These are phyloP conservation scores for Priceomyces fermenticarens DNA, from an alignment of 805 yeast genomes.

Conservation along the genomic window DNA sequence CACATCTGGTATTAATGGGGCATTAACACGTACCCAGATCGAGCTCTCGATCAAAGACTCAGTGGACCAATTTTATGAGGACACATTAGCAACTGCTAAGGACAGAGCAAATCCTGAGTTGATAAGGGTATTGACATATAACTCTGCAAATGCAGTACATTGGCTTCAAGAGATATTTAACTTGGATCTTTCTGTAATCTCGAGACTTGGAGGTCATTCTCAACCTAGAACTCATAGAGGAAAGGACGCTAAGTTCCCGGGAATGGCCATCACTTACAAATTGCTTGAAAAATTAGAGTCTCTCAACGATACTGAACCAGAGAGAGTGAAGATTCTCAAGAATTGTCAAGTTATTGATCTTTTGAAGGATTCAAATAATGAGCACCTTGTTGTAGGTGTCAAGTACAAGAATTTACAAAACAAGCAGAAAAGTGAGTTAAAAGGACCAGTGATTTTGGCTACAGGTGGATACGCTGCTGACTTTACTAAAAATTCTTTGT, in stretches of 20 bases:
- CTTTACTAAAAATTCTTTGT: conserved; percentile 49
- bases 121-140: conserved; percentile 56
- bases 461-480: conserved; percentile 72
- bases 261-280: conserved; percentile 60
- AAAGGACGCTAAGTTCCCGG: conserved; percentile 60
- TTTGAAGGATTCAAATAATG: conserved; percentile 26
- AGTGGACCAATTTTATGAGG: conserved; percentile 57
- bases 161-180: conserved; percentile 69
- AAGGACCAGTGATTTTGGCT: conserved; percentile 60
- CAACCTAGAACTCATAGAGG: conserved; percentile 82
- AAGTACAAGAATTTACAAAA: conserved; percentile 30
- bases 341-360: conserved; percentile 44
- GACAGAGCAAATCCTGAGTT: conserved; percentile 55
- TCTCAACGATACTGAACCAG: conserved; percentile 43
- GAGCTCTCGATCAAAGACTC: conserved; percentile 50
- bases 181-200: conserved; percentile 62
- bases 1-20: conserved; percentile 72
- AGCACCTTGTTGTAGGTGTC: conserved; percentile 25
- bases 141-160: conserved; percentile 64
- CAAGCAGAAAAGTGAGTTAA: conserved; percentile 28
- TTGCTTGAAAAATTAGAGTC: conserved; percentile 49
- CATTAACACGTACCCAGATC: conserved; percentile 60
- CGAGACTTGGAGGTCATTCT: conserved; percentile 83
- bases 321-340: conserved; percentile 37
- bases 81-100: conserved; percentile 66